These are phyloP conservation scores for Barnettozyma vustinii DNA, from an alignment of 805 yeast species.

Conservation along the genomic window DNA sequence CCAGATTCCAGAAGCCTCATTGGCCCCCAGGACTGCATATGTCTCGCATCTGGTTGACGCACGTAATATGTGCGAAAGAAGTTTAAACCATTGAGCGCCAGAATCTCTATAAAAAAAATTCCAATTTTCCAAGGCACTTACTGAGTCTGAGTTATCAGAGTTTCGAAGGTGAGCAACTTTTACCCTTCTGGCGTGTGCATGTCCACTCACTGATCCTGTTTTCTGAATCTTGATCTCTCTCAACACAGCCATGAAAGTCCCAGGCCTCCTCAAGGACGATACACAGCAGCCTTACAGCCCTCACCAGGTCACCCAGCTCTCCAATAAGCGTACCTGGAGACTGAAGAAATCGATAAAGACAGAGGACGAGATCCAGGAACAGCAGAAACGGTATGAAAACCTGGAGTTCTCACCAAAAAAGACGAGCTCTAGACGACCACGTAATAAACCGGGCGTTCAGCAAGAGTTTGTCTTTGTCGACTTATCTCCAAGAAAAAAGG, in stretches of 20 bases:
- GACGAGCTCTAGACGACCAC: conserved; percentile 22
- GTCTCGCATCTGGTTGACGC: background rate
- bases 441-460: conserved; percentile 20
- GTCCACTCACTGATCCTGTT: background rate
- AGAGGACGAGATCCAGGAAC: conserved; percentile 20
- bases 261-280: background rate
- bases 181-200: background rate
- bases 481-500: conserved; percentile 24
- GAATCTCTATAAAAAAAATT: background rate
- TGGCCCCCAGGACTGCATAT: background rate
- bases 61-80: background rate
- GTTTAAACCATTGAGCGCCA: background rate
- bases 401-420: conserved; percentile 24
- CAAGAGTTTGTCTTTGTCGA: conserved; percentile 28
- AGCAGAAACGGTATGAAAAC: conserved; percentile 20
- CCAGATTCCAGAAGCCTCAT: background rate
- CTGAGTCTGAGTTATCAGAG: background rate
- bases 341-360: conserved; percentile 22
- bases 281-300: background rate
- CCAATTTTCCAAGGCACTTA: background rate
- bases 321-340: conserved; percentile 25
- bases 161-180: background rate
- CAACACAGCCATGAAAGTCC: background rate
- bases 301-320: conserved; percentile 2
- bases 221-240: background rate